These are phyloP conservation scores for Penicillium occitanis DNA, from an alignment of 2,329 filamentous ascomycete genomes.

Conservation along the genomic window DNA sequence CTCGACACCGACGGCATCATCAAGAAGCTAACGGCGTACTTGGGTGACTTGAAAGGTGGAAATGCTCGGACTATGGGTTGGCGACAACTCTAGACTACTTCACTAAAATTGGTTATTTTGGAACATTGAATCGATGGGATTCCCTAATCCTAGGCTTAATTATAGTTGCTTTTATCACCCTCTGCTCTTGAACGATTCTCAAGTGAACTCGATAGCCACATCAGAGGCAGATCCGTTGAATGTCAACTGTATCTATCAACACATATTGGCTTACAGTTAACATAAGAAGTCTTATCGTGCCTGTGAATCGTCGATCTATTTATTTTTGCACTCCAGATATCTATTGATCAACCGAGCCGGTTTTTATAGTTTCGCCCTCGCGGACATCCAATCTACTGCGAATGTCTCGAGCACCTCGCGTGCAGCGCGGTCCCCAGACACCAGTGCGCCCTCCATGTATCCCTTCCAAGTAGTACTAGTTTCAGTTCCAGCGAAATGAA, in stretches of 20 bases:
- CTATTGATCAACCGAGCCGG: too few species aligned
- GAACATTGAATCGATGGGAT: neutral
- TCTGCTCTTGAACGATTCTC: neutral
- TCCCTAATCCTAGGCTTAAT: neutral
- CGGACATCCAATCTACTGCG: too few species aligned
- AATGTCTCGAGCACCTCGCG: too few species aligned
- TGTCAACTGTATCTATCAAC: too few species aligned
- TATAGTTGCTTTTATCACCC: neutral
- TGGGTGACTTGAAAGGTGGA: slow-evolving; percentile 12
- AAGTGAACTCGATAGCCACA: neutral
- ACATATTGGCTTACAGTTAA: too few species aligned
- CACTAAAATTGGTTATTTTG: neutral
- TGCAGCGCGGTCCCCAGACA: too few species aligned
- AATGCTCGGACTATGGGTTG: slow-evolving; percentile 20
- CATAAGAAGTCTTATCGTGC: too few species aligned
- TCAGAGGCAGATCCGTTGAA: too few species aligned
- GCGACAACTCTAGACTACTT: neutral
- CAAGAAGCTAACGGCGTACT: slow-evolving; percentile 12
- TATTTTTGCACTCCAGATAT: too few species aligned
- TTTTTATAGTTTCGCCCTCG: too few species aligned
- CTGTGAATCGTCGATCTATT: too few species aligned
- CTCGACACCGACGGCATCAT: slow-evolving; percentile 13
- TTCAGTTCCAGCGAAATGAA: neutral
- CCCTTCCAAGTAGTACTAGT: neutral
- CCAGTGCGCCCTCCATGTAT: too few species aligned